These are phyloP conservation scores for Claviceps arundinis DNA, from an alignment of 2,329 filamentous ascomycete species.

Conservation along the genomic window DNA sequence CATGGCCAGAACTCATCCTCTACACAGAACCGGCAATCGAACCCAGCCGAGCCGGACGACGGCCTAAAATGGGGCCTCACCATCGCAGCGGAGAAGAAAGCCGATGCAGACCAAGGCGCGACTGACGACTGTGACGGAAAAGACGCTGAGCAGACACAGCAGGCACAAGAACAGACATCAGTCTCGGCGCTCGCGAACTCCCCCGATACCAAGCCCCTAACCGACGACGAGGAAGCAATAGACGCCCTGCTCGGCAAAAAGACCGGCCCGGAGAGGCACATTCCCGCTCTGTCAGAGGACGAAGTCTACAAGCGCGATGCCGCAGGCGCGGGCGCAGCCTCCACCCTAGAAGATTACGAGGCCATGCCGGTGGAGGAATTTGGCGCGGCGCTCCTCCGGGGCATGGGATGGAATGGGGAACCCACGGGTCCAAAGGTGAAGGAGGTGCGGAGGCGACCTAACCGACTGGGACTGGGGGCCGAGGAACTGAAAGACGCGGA, in stretches of 20 bases:
- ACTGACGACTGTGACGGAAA: background rate
- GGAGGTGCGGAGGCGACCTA: constrained; percentile 58
- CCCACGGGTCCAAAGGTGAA: constrained; percentile 40
- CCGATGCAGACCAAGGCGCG: background rate
- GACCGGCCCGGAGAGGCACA: constrained; percentile 33
- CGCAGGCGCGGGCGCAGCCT: constrained; percentile 56
- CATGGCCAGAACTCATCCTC: background rate
- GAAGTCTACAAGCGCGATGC: constrained; percentile 61
- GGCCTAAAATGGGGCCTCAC: constrained; percentile 36
- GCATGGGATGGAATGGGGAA: constrained; percentile 87
- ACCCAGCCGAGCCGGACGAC: background rate
- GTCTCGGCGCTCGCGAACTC: background rate
- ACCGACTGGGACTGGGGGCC: constrained; percentile 76
- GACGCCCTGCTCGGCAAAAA: constrained; percentile 49
- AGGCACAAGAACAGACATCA: background rate
- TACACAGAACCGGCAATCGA: constrained; percentile 1
- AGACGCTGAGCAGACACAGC: background rate
- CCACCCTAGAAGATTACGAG: constrained; percentile 73
- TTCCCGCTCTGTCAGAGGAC: constrained; percentile 40
- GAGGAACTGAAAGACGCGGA: constrained; percentile 61
- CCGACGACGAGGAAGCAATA: constrained; percentile 42
- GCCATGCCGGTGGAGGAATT: constrained; percentile 90
- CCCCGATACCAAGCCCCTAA: background rate
- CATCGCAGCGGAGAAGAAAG: constrained; percentile 27
- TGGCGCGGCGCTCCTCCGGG: constrained; percentile 74